phyloP scores from a whole-genome alignment of 768 basidiomycete species.

The Mycena venus region DNA sequence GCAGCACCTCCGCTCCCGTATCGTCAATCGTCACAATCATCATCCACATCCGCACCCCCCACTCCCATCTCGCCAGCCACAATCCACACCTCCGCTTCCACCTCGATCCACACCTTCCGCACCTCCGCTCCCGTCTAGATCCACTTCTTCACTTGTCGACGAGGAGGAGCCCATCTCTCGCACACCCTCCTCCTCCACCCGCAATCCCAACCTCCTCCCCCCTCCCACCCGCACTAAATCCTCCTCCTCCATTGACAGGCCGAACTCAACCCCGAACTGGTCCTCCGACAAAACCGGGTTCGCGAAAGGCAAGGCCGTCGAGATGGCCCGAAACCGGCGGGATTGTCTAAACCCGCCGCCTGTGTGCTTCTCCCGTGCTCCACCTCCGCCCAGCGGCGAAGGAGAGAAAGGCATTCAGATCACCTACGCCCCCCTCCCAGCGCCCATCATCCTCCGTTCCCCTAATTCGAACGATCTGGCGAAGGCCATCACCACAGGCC shows the following conservation, averaged over 20 bases:
- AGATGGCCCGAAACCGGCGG: slow-evolving; percentile 24
- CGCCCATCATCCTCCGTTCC: slow-evolving; percentile 24
- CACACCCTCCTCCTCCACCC: slow-evolving; percentile 19
- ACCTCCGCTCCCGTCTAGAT: slow-evolving; percentile 25
- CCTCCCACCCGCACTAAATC: slow-evolving; percentile 26
- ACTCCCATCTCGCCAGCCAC: slow-evolving; percentile 17
- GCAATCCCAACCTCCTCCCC: slow-evolving; percentile 25
- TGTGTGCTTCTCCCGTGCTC: slow-evolving; percentile 19
- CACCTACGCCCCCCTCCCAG: slow-evolving; percentile 18
- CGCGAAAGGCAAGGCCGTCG: slow-evolving; percentile 28
- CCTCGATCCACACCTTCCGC: slow-evolving; percentile 15
- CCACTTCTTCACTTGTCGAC: slow-evolving; percentile 18
- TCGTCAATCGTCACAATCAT: slow-evolving; percentile 16
- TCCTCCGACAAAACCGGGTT: slow-evolving; percentile 27
- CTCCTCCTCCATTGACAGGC: slow-evolving; percentile 17
- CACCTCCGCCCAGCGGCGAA: not conserved
- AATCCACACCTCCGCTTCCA: slow-evolving; percentile 23
- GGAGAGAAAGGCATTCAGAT: slow-evolving; percentile 18
- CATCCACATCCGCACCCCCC: slow-evolving; percentile 16
- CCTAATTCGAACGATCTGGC: slow-evolving; percentile 28
- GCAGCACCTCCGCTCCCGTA: slow-evolving; percentile 20
- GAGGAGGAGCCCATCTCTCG: slow-evolving; percentile 13
- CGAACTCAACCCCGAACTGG: slow-evolving; percentile 10
- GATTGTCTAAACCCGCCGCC: slow-evolving; percentile 29
- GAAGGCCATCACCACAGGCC: slow-evolving; percentile 23